Conservation (phyloP, 2,329 filamentous ascomycete genomes). For the Pseudocercospora pini-densiflorae region DNA sequence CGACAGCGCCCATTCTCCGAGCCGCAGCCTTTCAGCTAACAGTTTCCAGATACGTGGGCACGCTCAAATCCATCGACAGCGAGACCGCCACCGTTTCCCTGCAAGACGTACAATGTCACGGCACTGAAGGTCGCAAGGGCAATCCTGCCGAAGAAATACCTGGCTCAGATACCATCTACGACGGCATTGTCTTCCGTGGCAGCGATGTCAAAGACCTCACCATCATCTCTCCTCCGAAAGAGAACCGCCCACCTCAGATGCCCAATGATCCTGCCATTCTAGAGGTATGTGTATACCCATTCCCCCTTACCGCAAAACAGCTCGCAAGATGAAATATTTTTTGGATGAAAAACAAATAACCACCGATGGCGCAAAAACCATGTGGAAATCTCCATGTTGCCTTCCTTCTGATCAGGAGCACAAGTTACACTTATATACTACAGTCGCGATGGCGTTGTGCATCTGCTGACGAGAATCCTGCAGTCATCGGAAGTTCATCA, state of each 20-base stretch:
- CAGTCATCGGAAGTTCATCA: constrained; percentile 22
- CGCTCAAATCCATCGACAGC: constrained; percentile 96
- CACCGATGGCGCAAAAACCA: constrained; percentile 91
- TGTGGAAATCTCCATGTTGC: constrained; percentile 99
- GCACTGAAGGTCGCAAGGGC: constrained; percentile 86
- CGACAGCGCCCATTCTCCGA: constrained; percentile 17
- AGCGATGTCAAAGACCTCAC: constrained; percentile 98
- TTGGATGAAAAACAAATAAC: constrained; percentile 91
- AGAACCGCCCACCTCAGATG: constrained; percentile 74
- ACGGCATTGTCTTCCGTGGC: constrained; percentile 98
- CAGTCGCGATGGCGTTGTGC: constrained; percentile 4
- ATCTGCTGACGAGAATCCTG: not conserved
- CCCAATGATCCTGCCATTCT: constrained; percentile 97
- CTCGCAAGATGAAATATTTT: constrained; percentile 84
- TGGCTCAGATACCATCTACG: constrained; percentile 86
- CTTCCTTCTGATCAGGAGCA: constrained; percentile 86
- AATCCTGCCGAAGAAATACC: constrained; percentile 81
- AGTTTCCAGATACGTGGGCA: constrained; percentile 82
- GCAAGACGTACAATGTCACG: constrained; percentile 92
- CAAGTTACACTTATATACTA: constrained; percentile 10
- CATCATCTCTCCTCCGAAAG: constrained; percentile 76
- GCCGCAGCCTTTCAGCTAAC: not conserved
- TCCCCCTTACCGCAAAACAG: constrained; percentile 21
- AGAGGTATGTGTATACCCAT: constrained; percentile 72
- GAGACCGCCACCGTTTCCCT: constrained; percentile 96